Conservation (phyloP, 805 yeast species). For the Lipomyces orientalis region DNA sequence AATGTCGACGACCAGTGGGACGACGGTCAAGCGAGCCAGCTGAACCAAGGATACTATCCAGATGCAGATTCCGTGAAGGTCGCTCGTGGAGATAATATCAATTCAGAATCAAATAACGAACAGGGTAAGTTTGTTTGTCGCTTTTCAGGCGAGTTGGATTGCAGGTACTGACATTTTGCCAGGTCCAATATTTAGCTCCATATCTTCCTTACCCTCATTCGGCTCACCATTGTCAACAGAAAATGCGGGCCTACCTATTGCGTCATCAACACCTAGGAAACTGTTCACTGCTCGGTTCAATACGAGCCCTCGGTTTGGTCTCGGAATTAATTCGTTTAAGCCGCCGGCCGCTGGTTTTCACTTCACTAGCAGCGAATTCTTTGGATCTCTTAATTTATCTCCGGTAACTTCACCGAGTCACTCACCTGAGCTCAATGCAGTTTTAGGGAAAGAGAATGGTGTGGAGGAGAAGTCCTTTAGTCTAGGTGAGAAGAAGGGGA, state of each 20-base stretch:
- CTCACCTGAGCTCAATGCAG: background rate
- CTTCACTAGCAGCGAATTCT: background rate
- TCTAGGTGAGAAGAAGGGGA: background rate
- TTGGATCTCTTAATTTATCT: background rate
- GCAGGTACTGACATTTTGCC: background rate
- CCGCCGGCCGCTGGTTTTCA: background rate
- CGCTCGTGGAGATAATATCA: background rate
- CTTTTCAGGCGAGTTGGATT: background rate
- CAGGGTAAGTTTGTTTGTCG: background rate
- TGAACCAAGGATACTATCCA: background rate
- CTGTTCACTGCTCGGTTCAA: background rate
- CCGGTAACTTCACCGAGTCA: background rate
- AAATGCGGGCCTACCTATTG: background rate
- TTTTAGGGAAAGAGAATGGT: background rate
- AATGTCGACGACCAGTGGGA: background rate
- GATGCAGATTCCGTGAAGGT: background rate
- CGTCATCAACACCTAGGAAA: background rate
- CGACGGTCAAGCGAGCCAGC: background rate
- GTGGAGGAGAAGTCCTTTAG: background rate
- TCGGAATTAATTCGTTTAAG: constrained; percentile 4
- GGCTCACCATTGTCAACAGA: background rate
- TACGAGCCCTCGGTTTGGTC: constrained; percentile 9
- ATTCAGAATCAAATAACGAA: background rate
- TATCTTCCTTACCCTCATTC: background rate
- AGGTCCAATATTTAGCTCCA: background rate